Conservation (phyloP, 1,139 yeast genomes). For the Yamadazyma friedrichii region DNA sequence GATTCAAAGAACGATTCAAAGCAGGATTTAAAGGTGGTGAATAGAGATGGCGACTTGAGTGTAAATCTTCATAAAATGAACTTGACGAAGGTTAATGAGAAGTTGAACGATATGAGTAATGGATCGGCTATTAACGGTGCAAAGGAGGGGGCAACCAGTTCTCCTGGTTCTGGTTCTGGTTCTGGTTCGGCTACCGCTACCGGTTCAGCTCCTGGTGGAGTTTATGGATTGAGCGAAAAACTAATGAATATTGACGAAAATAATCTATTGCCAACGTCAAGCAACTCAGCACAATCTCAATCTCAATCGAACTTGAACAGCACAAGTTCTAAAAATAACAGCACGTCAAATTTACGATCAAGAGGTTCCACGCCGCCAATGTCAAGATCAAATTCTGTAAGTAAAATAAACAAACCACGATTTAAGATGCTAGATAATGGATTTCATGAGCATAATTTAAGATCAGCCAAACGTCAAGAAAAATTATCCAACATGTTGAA, state of each 20-base stretch:
- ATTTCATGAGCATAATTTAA: conserved; percentile 73
- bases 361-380: conserved; percentile 15
- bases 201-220: not conserved
- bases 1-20: conserved; percentile 1
- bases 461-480: conserved; percentile 82
- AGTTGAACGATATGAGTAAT: not conserved
- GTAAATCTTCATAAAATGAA: not conserved
- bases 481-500: conserved; percentile 83
- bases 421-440: conserved; percentile 63
- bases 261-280: not conserved
- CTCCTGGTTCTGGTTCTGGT: not conserved
- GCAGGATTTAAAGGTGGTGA: not conserved
- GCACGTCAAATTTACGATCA: conserved; percentile 3
- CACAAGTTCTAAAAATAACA: not conserved
- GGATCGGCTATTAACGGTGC: no score
- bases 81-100: conserved; percentile 1
- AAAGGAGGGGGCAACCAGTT: no score
- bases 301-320: not conserved
- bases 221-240: not conserved
- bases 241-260: conserved; percentile 6
- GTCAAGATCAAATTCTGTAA: conserved; percentile 15
- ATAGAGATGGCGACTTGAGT: no score
- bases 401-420: conserved; percentile 29
- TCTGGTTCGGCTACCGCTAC: not conserved
- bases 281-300: no score